Evolutionary conservation across 768 basidiomycete species (phyloP).

Genomic region (Hygrocybe coccinea): DNA sequence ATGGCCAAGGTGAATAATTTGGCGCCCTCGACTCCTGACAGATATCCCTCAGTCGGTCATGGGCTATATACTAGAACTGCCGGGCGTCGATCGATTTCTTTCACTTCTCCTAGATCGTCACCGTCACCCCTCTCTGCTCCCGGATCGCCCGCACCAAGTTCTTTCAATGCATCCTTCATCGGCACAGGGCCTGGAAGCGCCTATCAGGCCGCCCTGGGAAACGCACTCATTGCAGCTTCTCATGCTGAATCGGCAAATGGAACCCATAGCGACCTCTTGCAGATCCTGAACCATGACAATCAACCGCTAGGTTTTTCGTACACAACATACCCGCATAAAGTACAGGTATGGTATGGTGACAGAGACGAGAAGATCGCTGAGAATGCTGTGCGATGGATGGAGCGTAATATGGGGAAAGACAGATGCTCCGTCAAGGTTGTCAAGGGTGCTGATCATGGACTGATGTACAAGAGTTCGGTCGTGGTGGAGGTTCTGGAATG

Average conservation of each 20-base stretch:
- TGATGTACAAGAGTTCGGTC: constrained; percentile 88
- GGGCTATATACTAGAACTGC: constrained; percentile 39
- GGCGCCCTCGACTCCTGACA: constrained; percentile 30
- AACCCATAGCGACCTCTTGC: constrained; percentile 83
- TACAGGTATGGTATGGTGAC: constrained; percentile 90
- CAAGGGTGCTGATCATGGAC: constrained; percentile 82
- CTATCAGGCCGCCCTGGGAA: constrained; percentile 74
- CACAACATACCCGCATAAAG: constrained; percentile 64
- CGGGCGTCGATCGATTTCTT: constrained; percentile 73
- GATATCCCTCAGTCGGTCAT: constrained; percentile 29
- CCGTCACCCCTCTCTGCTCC: constrained; percentile 41
- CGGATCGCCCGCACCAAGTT: constrained; percentile 49
- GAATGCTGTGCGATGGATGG: constrained; percentile 89
- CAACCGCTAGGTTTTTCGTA: constrained; percentile 91
- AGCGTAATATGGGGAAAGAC: constrained; percentile 71
- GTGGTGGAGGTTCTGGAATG: constrained; percentile 82
- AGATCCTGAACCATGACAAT: constrained; percentile 87
- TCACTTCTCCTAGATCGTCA: constrained; percentile 40
- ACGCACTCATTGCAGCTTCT: constrained; percentile 87
- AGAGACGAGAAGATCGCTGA: constrained; percentile 91
- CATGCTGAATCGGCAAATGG: constrained; percentile 93
- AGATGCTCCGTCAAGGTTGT: constrained; percentile 77
- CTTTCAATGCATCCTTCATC: constrained; percentile 34
- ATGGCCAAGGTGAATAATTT: constrained; percentile 21
- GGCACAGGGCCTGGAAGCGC: constrained; percentile 31